These are phyloP conservation scores for Persicaria maculosa DNA, from an alignment of 148 eudicot genomes.

Conservation along the genomic window DNA sequence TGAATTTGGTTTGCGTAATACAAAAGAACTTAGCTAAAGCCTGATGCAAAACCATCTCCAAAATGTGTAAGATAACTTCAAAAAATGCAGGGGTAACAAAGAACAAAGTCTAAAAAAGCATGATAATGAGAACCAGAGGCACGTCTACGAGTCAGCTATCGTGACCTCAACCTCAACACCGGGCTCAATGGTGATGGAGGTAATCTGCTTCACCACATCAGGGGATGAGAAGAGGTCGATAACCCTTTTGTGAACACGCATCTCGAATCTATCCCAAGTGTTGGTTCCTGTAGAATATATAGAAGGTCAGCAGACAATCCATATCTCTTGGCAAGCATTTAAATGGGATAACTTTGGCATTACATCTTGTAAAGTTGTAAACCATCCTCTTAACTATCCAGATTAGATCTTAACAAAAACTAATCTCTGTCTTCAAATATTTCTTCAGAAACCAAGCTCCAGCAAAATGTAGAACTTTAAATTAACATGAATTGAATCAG, in stretches of 20 bases:
- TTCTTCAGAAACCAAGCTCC: no score
- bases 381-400: no score
- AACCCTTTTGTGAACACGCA: conserved; percentile 59
- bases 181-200: conserved; percentile 66
- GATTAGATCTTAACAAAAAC: no score
- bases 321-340: neutral
- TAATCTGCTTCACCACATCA: conserved; percentile 62
- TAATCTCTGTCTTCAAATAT: no score
- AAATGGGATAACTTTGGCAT: no score
- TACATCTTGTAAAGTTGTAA: no score
- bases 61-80: neutral
- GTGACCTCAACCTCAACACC: conserved; percentile 71
- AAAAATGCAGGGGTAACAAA: neutral
- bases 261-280: conserved; percentile 56
- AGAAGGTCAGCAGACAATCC: neutral
- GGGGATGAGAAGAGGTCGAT: conserved; percentile 68
- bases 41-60: conserved; percentile 10
- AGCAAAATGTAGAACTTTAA: no score
- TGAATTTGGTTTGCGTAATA: neutral
- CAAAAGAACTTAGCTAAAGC: neutral
- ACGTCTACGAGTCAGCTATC: conserved; percentile 44
- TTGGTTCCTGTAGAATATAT: conserved; percentile 37
- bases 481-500: no score
- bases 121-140: conserved; percentile 11
- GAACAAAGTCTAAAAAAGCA: neutral